Conservation (phyloP, 2,329 filamentous ascomycete species). For the Pseudogymnoascus sp. region DNA sequence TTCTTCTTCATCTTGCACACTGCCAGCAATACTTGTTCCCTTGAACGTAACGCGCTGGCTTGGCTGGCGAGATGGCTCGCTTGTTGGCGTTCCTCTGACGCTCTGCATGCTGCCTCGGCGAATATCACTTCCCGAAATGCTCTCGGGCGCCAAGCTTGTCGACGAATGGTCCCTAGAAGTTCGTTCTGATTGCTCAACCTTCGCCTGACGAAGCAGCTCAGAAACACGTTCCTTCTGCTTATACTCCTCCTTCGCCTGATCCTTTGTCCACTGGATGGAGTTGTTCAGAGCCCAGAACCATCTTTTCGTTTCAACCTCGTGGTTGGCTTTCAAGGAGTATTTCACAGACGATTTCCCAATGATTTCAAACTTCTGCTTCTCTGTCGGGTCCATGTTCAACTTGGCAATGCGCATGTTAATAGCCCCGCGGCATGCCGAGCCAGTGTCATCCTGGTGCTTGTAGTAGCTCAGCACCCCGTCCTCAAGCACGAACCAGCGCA, state of each 20-base stretch:
- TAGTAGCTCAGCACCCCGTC: slow-evolving; percentile 98
- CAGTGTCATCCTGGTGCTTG: slow-evolving; percentile 96
- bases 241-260: slow-evolving; percentile 88
- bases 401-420: slow-evolving; percentile 98
- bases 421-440: slow-evolving; percentile 89
- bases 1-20: slow-evolving; percentile 45
- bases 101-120: slow-evolving; percentile 40
- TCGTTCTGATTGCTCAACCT: slow-evolving; percentile 60
- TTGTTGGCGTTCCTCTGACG: slow-evolving; percentile 20
- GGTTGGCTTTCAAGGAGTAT: slow-evolving; percentile 95
- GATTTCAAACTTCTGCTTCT: slow-evolving; percentile 97
- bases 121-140: slow-evolving; percentile 26
- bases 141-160: slow-evolving; percentile 20
- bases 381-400: slow-evolving; percentile 90
- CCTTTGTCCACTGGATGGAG: slow-evolving; percentile 96
- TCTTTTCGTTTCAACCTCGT: slow-evolving; percentile 93
- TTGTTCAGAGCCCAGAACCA: slow-evolving; percentile 99
- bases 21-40: slow-evolving; percentile 27
- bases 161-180: slow-evolving; percentile 38
- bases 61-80: slow-evolving; percentile 21
- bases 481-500: slow-evolving; percentile 96
- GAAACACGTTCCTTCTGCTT: slow-evolving; percentile 65
- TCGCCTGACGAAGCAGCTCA: slow-evolving; percentile 69
- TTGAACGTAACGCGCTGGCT: slow-evolving; percentile 25
- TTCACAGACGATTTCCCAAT: slow-evolving; percentile 97